phyloP scores from a whole-genome alignment of 345 rosid genomes.

The Cardamine occulta region DNA sequence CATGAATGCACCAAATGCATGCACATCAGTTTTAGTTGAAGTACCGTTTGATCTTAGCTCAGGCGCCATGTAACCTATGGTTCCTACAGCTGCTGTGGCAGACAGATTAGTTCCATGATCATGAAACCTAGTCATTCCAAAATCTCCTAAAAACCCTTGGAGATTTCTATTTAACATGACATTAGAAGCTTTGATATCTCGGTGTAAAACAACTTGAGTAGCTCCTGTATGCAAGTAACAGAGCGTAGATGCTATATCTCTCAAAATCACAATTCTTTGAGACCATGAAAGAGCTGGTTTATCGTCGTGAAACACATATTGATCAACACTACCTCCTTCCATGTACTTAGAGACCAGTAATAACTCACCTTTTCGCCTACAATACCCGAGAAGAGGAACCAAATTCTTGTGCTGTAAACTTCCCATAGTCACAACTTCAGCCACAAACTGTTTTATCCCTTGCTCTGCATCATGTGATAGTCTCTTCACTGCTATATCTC shows the following conservation, averaged over 20 bases:
- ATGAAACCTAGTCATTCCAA: slow-evolving; percentile 53
- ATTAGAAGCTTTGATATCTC: slow-evolving; percentile 56
- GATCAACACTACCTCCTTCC: slow-evolving; percentile 58
- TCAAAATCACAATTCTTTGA: slow-evolving; percentile 47
- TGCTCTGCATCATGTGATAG: slow-evolving; percentile 37
- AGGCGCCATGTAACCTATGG: slow-evolving; percentile 57
- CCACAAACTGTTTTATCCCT: too few species aligned
- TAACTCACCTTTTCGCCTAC: slow-evolving; percentile 55
- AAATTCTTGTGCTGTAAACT: slow-evolving; percentile 50
- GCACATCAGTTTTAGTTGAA: slow-evolving; percentile 47
- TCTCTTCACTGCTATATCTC: slow-evolving; percentile 59
- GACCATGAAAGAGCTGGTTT: slow-evolving; percentile 48
- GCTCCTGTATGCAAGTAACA: slow-evolving; percentile 58
- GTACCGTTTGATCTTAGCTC: slow-evolving; percentile 51
- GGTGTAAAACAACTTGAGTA: slow-evolving; percentile 53
- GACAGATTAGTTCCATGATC: slow-evolving; percentile 46
- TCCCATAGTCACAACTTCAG: slow-evolving; percentile 48
- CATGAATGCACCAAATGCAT: slow-evolving; percentile 52
- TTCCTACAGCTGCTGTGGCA: slow-evolving; percentile 56
- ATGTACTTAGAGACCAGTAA: slow-evolving; percentile 56
- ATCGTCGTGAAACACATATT: slow-evolving; percentile 34
- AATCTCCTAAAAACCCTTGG: slow-evolving; percentile 51
- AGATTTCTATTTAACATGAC: slow-evolving; percentile 48
- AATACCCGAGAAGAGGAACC: slow-evolving; percentile 56
- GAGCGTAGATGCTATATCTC: slow-evolving; percentile 52